Conservation (phyloP, 1,139 yeast genomes). For the Petasospora rhodanensis region DNA sequence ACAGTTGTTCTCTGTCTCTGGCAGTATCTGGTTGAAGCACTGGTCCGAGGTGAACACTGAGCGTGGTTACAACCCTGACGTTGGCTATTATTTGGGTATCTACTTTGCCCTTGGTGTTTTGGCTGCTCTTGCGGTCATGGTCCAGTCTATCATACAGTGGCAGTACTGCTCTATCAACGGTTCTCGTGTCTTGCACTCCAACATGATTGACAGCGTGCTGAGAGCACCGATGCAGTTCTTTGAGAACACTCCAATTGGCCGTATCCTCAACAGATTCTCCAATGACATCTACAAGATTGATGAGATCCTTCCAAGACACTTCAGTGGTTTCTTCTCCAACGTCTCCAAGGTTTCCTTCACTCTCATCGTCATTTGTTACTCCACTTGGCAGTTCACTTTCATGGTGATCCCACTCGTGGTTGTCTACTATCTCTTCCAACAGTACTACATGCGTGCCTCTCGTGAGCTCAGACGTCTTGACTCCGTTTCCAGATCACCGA, state of each 20-base stretch:
- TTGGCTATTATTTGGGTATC: slow-evolving; percentile 64
- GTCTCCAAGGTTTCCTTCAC: slow-evolving; percentile 75
- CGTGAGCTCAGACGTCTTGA: slow-evolving; percentile 94
- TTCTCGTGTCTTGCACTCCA: slow-evolving; percentile 69
- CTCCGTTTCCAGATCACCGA: slow-evolving; percentile 89
- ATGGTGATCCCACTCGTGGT: slow-evolving; percentile 66
- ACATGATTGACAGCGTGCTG: slow-evolving; percentile 75
- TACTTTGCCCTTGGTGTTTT: slow-evolving; percentile 73
- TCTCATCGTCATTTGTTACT: slow-evolving; percentile 71
- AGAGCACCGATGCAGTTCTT: slow-evolving; percentile 97
- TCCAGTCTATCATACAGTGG: slow-evolving; percentile 73
- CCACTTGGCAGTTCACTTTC: slow-evolving; percentile 84
- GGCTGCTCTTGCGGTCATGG: slow-evolving; percentile 55
- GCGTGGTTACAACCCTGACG: slow-evolving; percentile 66
- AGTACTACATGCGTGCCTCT: slow-evolving; percentile 82
- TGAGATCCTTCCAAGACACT: slow-evolving; percentile 79
- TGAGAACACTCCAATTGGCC: slow-evolving; percentile 95
- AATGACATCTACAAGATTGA: slow-evolving; percentile 92
- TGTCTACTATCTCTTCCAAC: slow-evolving; percentile 80
- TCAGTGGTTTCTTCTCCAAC: slow-evolving; percentile 76
- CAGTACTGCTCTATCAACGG: slow-evolving; percentile 82
- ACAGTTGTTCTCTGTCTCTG: slow-evolving; percentile 55
- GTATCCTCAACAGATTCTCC: slow-evolving; percentile 89
- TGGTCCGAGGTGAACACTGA: slow-evolving; percentile 90
- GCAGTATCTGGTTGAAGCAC: slow-evolving; percentile 90